Conservation (phyloP, 192 early-diverging fungal species). For the Coemansia sp. region DNA sequence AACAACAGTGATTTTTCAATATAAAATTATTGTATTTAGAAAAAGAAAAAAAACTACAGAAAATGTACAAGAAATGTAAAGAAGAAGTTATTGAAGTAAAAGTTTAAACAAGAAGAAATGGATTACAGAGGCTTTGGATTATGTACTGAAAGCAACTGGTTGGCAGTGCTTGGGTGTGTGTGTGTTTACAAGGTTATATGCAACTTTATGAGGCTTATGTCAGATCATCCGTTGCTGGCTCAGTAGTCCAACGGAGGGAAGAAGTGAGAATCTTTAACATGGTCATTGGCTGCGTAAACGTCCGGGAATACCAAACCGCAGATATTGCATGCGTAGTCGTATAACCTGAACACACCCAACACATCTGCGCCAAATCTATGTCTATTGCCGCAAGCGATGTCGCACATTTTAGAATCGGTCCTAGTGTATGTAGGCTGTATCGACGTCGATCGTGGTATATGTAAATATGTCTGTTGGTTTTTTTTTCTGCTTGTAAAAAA, state of each 20-base stretch:
- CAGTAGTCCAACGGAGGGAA: constrained; percentile 46
- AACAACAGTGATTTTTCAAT: neutral
- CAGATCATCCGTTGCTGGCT: neutral
- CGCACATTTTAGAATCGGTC: constrained; percentile 11
- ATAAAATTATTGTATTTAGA: neutral
- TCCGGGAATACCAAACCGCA: constrained; percentile 38
- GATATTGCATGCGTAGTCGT: constrained; percentile 45
- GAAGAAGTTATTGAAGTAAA: neutral
- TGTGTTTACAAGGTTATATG: no score
- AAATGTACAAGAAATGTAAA: constrained; percentile 5
- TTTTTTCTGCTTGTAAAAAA: neutral
- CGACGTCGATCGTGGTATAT: no score
- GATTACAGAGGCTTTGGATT: neutral
- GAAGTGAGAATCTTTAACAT: constrained; percentile 52
- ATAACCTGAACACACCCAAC: constrained; percentile 29
- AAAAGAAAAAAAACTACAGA: neutral
- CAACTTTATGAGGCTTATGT: no score
- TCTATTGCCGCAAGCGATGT: constrained; percentile 21
- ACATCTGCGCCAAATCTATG: constrained; percentile 20
- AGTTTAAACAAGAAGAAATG: neutral
- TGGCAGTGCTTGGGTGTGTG: no score
- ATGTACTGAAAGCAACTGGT: neutral
- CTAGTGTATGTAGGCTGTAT: neutral
- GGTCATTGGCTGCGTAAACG: constrained; percentile 37
- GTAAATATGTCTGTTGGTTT: no score